Base-by-base conservation (phyloP, 352 stramenopile species). In the Globisporangium irregulare region DNA sequence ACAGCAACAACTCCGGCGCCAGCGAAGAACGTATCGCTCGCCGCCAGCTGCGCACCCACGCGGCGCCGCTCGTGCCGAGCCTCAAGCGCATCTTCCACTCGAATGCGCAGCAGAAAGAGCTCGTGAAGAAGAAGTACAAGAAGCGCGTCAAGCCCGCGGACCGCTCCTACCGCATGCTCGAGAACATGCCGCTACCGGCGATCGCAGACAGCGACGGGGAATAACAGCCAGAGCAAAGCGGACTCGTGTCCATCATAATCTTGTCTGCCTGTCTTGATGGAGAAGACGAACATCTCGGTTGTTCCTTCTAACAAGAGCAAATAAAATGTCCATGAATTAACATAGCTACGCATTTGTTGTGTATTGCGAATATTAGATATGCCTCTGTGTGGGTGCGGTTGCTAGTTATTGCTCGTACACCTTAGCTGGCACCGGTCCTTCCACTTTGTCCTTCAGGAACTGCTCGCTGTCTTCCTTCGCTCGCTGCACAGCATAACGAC, bases 391-490 rank as follows among this genome's bases (percentile, higher is more conserved):
- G 7, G 18, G 27, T 48, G 14, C 41, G 29, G 9, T 4, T 60
- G 15, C 1, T 54, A 34, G 25, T 67, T 81, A 89, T 71, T 85
- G 73, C 68, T 87, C 83, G 66, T 89, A 87, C 43, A 91, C 59
- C 68, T 86, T 87, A 4, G 81, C 77, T 22, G 85, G 76, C 58
- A 92, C 78, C 1, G 86, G 86, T n/a, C 86, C 84, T 72, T 94
- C 86, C 43, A 90, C 82, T 59, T 89, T 87, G 74, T 94, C 83
- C 65, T 92, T 92, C 8, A 94, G 73, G 69, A 93, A 92, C 18
- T 36, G 67, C 70, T 94, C 86, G 68, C 86, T 94, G 73, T 90
- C 86, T 46, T 91, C 80, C 61, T 94, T 94, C 20, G 84, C 84
- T 54, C 83, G 77, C 86, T 94, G 53, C 55, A 64, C 12, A 60